Base-by-base conservation (phyloP, 805 yeast species). In the Helenozyma baotianmanensis region DNA sequence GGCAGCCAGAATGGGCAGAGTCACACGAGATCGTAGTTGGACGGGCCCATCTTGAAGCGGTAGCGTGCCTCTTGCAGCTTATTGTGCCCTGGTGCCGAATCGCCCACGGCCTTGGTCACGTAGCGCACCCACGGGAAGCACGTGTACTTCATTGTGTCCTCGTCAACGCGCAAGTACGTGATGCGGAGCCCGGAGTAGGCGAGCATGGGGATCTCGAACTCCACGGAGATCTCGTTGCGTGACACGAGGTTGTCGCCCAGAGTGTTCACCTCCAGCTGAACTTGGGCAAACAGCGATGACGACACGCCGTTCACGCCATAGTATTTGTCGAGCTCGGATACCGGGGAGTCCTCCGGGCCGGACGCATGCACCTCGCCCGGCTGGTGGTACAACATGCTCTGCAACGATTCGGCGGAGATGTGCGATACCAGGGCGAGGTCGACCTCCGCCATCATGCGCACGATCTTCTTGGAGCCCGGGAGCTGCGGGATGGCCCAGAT, bases 91-190 rank as follows among this genome's bases (percentile, higher is more conserved):
- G 18, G 7, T 15, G 21, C 5, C 12, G 30, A 11, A 15, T 13
- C 18, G 27, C 25, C 13, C 14, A 25, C 27, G 13, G 40, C 42
- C 14, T 35, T 34, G 9, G 39, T 71, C 37, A 70, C 58, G 48
- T 82, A 81, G 33, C 82, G 65, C 1, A 83, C 81, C 94, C 94
- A 83, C 0, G 92, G 89, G 50, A 83, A 82, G 25, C 84, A 73
- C 5, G 83, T 76, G 44, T 79, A 79, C 32, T 72, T 64, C 49
- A 82, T 53, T 32, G 67, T 70, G 5, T 70, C 73, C 47, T 83
- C 94, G 15, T 72, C 74, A 11, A 83, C 80, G 41, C 79, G 76
- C 31, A 83, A 53, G 45, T 78, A 83, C 23, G 75, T 82, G 14
- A 83, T 70, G 44, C 76, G 77, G 23, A 83, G 56, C 0, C 87